phyloP scores from a whole-genome alignment of 1,284 basidiomycete species.

The Heliocybe sulcata region DNA sequence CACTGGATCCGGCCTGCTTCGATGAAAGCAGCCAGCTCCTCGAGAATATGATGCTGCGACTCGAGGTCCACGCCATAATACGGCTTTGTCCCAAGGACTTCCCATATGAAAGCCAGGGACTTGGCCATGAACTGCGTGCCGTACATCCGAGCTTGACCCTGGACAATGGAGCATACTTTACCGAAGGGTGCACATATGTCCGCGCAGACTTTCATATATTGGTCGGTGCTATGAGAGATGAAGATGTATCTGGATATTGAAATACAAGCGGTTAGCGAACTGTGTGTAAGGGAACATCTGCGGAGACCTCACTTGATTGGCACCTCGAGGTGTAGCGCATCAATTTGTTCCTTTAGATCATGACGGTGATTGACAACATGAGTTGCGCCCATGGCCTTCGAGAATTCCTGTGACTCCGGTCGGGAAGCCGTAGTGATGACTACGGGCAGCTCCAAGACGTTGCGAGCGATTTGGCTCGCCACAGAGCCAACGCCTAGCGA shows the following conservation, averaged over 20 bases:
- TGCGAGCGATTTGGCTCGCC: constrained; percentile 1
- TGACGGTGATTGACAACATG: background rate
- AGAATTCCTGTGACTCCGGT: background rate
- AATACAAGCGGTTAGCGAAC: background rate
- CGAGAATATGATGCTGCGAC: background rate
- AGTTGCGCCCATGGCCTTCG: background rate
- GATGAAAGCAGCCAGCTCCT: background rate
- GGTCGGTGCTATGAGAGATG: background rate
- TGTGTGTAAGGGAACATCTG: no score
- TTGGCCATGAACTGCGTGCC: background rate
- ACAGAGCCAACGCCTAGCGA: background rate
- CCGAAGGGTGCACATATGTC: background rate
- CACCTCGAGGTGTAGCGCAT: background rate
- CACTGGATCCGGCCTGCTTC: background rate
- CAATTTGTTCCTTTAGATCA: background rate
- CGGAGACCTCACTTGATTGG: background rate
- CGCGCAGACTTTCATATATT: background rate
- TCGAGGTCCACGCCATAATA: background rate
- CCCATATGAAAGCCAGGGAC: background rate
- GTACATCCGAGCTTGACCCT: background rate
- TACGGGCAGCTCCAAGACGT: background rate
- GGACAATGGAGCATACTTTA: background rate
- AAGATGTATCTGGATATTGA: background rate
- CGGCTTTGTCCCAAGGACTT: background rate
- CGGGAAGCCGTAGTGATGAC: background rate